Conservation (phyloP, 148 eudicot genomes). For the Rhododendron ovatum region DNA sequence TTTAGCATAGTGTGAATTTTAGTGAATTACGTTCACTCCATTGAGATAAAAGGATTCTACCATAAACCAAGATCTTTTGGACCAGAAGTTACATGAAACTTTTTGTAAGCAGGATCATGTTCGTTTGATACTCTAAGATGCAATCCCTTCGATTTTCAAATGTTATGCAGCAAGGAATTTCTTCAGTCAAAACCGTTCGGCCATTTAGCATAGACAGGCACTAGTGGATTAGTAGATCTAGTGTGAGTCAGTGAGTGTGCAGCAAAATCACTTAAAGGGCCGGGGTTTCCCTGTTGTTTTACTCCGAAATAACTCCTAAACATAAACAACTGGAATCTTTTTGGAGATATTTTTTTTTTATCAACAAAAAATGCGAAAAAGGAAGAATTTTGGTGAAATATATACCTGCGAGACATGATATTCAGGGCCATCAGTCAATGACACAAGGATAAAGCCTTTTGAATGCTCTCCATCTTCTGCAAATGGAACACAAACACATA, state of each 20-base stretch:
- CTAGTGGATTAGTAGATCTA: neutral
- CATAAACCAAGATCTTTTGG: neutral
- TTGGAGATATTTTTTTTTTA: neutral
- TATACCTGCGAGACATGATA: slow-evolving; percentile 33
- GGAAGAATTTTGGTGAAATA: neutral
- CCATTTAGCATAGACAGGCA: neutral
- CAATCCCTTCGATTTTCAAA: neutral
- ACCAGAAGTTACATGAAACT: neutral
- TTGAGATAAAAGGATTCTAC: neutral
- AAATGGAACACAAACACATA: slow-evolving; percentile 2
- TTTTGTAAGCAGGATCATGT: neutral
- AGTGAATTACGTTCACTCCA: neutral
- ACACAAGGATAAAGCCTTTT: slow-evolving; percentile 24
- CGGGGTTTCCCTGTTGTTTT: neutral
- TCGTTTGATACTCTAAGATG: neutral
- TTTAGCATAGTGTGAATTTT: neutral
- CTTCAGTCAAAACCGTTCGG: neutral
- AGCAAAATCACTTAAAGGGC: neutral
- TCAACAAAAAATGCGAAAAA: neutral
- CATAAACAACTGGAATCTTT: neutral
- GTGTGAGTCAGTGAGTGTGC: neutral
- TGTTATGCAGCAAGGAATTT: neutral
- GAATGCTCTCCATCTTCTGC: slow-evolving; percentile 6
- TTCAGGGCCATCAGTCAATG: slow-evolving; percentile 33
- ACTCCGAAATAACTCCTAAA: neutral